phyloP scores from a whole-genome alignment of 2,329 filamentous ascomycete species.

The Thielaviopsis ethacetica region DNA sequence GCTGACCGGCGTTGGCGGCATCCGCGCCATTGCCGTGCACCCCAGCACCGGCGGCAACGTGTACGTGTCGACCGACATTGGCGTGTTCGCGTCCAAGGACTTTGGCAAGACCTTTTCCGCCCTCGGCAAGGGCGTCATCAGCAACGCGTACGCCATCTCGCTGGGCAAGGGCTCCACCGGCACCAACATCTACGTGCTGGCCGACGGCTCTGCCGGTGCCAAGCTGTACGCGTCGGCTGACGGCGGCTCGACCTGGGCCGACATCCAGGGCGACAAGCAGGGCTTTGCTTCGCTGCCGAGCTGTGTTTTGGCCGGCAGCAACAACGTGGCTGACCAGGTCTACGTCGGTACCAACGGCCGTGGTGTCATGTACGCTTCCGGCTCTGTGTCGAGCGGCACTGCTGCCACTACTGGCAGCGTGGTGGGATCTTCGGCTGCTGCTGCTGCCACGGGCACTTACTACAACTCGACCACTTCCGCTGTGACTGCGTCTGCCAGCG shows the following conservation, averaged over 20 bases:
- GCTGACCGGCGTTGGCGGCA: constrained; percentile 23
- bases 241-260: constrained; percentile 26
- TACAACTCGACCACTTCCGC: background rate
- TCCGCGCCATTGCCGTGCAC: constrained; percentile 40
- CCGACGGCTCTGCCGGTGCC: constrained; percentile 23
- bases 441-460: background rate
- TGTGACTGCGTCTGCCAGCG: background rate
- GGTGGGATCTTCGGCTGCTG: background rate
- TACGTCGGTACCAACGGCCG: constrained; percentile 15
- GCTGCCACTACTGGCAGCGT: background rate
- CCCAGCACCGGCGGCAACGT: constrained; percentile 43
- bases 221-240: constrained; percentile 30
- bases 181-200: constrained; percentile 10
- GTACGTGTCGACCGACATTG: constrained; percentile 37
- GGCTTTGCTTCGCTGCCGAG: constrained; percentile 28
- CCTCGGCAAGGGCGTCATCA: constrained; percentile 20
- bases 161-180: constrained; percentile 31
- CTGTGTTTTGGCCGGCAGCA: constrained; percentile 26
- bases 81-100: constrained; percentile 37
- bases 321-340: constrained; percentile 27
- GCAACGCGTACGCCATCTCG: constrained; percentile 26
- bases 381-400: background rate
- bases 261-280: constrained; percentile 28
- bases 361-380: background rate
- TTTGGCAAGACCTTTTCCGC: constrained; percentile 31